Conservation (phyloP, 1,284 basidiomycete species). For the Phellopilus nigrolimitatus region DNA sequence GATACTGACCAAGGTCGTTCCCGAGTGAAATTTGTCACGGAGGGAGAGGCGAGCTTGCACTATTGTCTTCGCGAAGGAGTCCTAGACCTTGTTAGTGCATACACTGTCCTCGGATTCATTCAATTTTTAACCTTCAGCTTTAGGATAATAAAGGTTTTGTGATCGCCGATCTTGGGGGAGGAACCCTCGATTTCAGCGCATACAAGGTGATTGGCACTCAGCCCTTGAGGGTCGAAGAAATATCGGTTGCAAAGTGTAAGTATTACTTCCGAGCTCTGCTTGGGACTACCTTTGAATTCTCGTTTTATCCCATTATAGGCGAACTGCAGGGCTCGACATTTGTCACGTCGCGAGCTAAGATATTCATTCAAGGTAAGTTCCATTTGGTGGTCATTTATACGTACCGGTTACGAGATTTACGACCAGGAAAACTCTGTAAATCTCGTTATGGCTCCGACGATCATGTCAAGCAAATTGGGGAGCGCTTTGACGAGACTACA, state of each 20-base stretch:
- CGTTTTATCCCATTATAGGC: conserved; percentile 25
- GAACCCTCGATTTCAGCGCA: conserved; percentile 22
- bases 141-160: conserved; percentile 19
- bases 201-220: conserved; percentile 9
- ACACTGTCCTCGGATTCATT: neutral
- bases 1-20: conserved; percentile 32
- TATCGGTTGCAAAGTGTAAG: conserved; percentile 39
- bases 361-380: conserved; percentile 32
- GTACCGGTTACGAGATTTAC: conserved; percentile 4
- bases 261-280: no score
- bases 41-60: conserved; percentile 47
- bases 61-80: conserved; percentile 22
- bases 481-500: conserved; percentile 47
- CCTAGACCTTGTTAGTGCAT: neutral
- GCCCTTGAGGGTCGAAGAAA: conserved; percentile 33
- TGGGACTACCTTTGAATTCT: neutral
- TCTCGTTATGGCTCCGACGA: conserved; percentile 30
- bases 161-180: conserved; percentile 21
- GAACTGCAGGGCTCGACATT: conserved; percentile 36
- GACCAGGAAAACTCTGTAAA: conserved; percentile 30
- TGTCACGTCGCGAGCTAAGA: conserved; percentile 39
- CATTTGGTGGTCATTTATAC: neutral
- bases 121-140: neutral
- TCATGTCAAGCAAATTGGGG: conserved; percentile 39
- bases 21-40: conserved; percentile 43